Evolutionary conservation across 331 rosid genomes (phyloP).

Genomic region (Pyrus hybrid): DNA sequence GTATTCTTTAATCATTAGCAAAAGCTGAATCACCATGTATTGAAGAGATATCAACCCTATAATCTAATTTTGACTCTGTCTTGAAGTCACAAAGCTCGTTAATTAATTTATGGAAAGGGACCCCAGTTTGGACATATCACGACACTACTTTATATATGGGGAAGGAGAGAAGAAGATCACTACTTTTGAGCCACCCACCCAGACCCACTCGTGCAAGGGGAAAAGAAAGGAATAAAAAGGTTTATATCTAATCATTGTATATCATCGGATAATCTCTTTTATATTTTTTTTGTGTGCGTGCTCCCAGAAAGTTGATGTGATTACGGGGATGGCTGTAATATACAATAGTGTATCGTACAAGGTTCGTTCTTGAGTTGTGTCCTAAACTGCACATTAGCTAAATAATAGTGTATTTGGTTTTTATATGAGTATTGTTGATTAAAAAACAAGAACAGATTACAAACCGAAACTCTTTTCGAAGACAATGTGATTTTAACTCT

Average conservation of each 20-base stretch:
- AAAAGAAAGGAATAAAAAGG: constrained; percentile 3
- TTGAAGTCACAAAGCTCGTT: background rate
- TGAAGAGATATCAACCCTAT: background rate
- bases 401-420: too few species aligned
- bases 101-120: background rate
- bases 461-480: too few species aligned
- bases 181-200: constrained; percentile 16
- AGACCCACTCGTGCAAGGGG: constrained; percentile 22
- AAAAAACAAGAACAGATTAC: too few species aligned
- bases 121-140: background rate
- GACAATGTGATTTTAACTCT: too few species aligned
- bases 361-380: background rate
- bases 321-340: background rate
- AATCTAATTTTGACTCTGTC: constrained; percentile 13
- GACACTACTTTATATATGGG: background rate
- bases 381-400: too few species aligned
- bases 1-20: background rate
- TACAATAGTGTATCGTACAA: background rate
- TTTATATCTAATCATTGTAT: constrained; percentile 6
- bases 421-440: too few species aligned
- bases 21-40: background rate
- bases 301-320: background rate
- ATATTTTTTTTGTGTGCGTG: background rate
- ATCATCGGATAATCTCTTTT: constrained; percentile 18
- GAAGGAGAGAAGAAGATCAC: background rate